Conservation (phyloP, 2,329 filamentous ascomycete species). For the Cordyceps pruinosa region DNA sequence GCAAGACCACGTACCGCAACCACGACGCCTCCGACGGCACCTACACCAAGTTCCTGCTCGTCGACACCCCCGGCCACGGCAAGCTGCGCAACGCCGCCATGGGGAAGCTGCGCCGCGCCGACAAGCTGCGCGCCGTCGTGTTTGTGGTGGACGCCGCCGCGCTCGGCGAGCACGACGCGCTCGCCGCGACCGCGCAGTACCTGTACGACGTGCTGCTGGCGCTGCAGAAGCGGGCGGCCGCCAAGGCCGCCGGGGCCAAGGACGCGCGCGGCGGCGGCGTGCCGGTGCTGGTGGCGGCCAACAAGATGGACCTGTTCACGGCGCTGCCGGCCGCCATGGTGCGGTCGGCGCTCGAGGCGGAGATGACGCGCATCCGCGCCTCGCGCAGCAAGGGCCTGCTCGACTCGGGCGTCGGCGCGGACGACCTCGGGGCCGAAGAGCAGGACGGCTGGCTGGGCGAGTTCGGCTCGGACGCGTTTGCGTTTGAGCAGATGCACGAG, state of each 20-base stretch:
- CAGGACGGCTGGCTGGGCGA: slow-evolving; percentile 81
- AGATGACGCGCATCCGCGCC: slow-evolving; percentile 70
- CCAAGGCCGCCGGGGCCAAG: slow-evolving; percentile 27
- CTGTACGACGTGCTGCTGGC: slow-evolving; percentile 82
- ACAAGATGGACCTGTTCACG: slow-evolving; percentile 94
- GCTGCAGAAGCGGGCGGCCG: slow-evolving; percentile 64
- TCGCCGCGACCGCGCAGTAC: slow-evolving; percentile 72
- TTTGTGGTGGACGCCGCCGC: slow-evolving; percentile 84
- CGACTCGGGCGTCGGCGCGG: slow-evolving; percentile 68
- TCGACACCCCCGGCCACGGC: slow-evolving; percentile 91
- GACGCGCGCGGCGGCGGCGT: slow-evolving; percentile 34
- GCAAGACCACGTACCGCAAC: slow-evolving; percentile 42
- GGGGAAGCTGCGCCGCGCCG: slow-evolving; percentile 35
- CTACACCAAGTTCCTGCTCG: slow-evolving; percentile 65
- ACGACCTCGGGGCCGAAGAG: slow-evolving; percentile 57
- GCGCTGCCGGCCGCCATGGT: slow-evolving; percentile 75
- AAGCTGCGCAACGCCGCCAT: slow-evolving; percentile 75
- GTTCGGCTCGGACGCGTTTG: slow-evolving; percentile 69
- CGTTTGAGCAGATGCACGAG: slow-evolving; percentile 75
- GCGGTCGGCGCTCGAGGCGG: slow-evolving; percentile 66
- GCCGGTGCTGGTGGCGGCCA: slow-evolving; percentile 78
- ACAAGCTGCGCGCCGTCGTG: slow-evolving; percentile 63
- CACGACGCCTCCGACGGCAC: slow-evolving; percentile 47
- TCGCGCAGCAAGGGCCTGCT: slow-evolving; percentile 74
- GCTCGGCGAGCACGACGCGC: slow-evolving; percentile 49